Evolutionary conservation across 148 eudicot species (phyloP).

Genomic region (Vaccinium vitisidaea): DNA sequence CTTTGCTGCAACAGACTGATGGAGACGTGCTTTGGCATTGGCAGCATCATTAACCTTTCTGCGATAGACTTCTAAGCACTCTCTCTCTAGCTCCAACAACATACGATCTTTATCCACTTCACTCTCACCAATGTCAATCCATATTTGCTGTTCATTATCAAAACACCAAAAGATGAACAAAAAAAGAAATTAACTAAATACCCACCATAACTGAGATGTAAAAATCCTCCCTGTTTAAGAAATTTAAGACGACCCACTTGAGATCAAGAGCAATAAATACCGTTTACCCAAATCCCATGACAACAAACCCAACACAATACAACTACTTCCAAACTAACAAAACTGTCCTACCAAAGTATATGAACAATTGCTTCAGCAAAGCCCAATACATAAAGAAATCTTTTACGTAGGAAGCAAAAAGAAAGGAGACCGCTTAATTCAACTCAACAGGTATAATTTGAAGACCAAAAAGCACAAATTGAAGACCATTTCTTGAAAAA

Average conservation of each 20-base stretch:
- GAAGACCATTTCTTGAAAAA: neutral
- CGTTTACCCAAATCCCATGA: neutral
- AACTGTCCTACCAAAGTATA: neutral
- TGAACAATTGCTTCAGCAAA: neutral
- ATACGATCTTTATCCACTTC: slow-evolving; percentile 57
- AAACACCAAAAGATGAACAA: slow-evolving; percentile 17
- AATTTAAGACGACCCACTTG: neutral
- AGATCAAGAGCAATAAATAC: neutral
- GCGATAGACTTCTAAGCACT: slow-evolving; percentile 55
- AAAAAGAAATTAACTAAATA: neutral
- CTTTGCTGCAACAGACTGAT: slow-evolving; percentile 55
- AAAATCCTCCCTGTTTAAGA: neutral
- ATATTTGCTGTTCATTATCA: slow-evolving; percentile 50
- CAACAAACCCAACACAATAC: neutral
- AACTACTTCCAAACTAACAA: neutral
- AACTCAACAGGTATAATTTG: neutral
- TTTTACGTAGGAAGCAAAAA: neutral
- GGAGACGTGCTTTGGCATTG: slow-evolving; percentile 55
- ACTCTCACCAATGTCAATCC: slow-evolving; percentile 69
- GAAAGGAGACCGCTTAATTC: neutral
- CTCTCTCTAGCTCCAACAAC: slow-evolving; percentile 63
- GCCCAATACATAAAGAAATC: neutral
- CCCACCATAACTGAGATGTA: neutral
- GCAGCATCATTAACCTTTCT: slow-evolving; percentile 70
- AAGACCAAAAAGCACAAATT: neutral